Base-by-base conservation (phyloP, 192 early-diverging fungal species). In the Hyaloraphidium curvatum region DNA sequence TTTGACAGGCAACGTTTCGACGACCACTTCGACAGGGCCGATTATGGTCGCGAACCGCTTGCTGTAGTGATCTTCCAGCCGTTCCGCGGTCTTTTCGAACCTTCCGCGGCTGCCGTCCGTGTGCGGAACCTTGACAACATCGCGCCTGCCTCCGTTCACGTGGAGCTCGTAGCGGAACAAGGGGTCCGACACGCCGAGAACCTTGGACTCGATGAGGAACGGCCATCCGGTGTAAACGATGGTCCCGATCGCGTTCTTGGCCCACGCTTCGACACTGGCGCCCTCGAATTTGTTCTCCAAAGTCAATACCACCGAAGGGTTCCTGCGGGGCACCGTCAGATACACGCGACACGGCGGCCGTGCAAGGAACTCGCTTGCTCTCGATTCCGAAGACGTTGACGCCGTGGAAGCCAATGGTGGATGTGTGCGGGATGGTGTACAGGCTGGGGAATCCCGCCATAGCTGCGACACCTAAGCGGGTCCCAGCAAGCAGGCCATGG, bases 381-480 rank as follows among this genome's bases (percentile, higher is more conserved):
- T 89, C 85, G 19, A 66, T 71, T 33, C 86, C 76, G 68, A 94
- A 96, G 1, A 94, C 85, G 31, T 77, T 73, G 5, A 94, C 90
- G 23, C 78, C 73, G 59, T 90, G 86, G 57, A 71, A 82, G 4
- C 71, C 79, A 21, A 95, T 62, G 28, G 62, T 65, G 9, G 73
- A 76, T 0, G 72, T 74, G 61, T 86, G 74, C 27, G 75, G 68
- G n/a, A 85, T 62, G 0, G 89, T 88, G 50, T 87, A 63, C 55
- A 98, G 62, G 3, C 86, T 75, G 14, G 94, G 94, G 61, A 98
- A 98, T 23, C 94, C 94, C 14, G 90, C 67, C 30, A 22, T 14
- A 59, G 58, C 57, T 7, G 13, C 16, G 4, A 54, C 28, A 16
- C 55, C 55, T 25, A 55, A 60, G 11, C 58, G 31, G 14, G 58